Percentiles rank a stretch among this genome's conserved stretches.
Conservation (phyloP, 2,329 filamentous ascomycete genomes). For the Domatiomyces globalis region DNA sequence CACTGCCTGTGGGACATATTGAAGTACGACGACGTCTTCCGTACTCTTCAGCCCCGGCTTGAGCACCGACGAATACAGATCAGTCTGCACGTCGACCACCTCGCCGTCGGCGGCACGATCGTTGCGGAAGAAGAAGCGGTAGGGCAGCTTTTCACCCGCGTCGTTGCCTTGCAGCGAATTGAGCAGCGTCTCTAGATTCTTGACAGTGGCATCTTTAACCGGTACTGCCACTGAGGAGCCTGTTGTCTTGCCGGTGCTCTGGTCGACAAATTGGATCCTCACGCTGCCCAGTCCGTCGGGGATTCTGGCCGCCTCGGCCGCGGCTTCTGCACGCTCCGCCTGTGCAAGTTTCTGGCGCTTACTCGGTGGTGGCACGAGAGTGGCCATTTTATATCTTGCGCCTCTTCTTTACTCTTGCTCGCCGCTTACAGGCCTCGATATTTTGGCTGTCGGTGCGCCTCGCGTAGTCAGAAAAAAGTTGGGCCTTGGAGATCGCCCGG, state of each 20-base stretch:
- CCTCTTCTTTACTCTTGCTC: neutral
- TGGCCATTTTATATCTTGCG: conserved; percentile 48
- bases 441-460: too few species aligned
- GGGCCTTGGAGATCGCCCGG: too few species aligned
- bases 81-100: conserved; percentile 32
- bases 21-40: conserved; percentile 48
- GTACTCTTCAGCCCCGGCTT: conserved; percentile 39
- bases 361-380: conserved; percentile 65
- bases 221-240: conserved; percentile 62
- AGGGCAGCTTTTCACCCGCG: conserved; percentile 48
- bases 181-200: conserved; percentile 73
- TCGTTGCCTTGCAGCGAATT: conserved; percentile 71
- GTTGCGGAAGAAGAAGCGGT: conserved; percentile 48
- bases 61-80: conserved; percentile 39
- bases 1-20: conserved; percentile 70
- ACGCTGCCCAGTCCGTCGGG: conserved; percentile 60
- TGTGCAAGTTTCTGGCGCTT: conserved; percentile 73
- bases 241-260: conserved; percentile 53
- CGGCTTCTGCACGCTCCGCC: conserved; percentile 54
- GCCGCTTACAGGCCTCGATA: too few species aligned
- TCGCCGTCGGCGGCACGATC: conserved; percentile 20
- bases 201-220: conserved; percentile 70
- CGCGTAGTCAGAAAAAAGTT: neutral
- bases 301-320: conserved; percentile 58
- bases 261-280: conserved; percentile 77